These are phyloP conservation scores for Colletotrichum tofieldiae DNA, from an alignment of 2,329 filamentous ascomycete genomes.

Conservation along the genomic window DNA sequence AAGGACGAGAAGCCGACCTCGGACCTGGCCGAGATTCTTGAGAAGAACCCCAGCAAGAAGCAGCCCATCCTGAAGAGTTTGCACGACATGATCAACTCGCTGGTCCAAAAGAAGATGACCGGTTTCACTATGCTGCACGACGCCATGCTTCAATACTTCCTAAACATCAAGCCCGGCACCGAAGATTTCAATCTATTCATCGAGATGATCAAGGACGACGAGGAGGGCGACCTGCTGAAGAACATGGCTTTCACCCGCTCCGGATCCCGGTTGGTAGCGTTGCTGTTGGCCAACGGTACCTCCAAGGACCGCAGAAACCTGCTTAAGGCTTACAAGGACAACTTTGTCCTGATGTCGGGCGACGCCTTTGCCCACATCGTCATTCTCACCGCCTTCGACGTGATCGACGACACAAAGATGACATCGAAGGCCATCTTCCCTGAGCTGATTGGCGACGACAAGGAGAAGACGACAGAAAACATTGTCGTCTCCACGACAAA, in stretches of 20 bases:
- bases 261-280: constrained; percentile 84
- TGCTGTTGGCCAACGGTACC: constrained; percentile 85
- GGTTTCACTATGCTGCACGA: constrained; percentile 99
- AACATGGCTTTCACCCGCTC: constrained; percentile 97
- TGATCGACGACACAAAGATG: constrained; percentile 94
- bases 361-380: constrained; percentile 86
- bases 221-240: constrained; percentile 90
- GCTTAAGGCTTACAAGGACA: constrained; percentile 91
- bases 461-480: constrained; percentile 74
- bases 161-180: constrained; percentile 82
- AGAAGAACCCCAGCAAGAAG: constrained; percentile 86
- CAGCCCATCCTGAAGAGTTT: constrained; percentile 89
- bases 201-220: constrained; percentile 92
- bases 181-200: constrained; percentile 90
- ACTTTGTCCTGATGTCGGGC: constrained; percentile 85
- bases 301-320: constrained; percentile 96
- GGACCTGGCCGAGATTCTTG: constrained; percentile 83
- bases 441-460: constrained; percentile 84
- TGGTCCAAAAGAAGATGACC: constrained; percentile 96
- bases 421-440: constrained; percentile 88
- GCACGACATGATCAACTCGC: constrained; percentile 88
- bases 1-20: constrained; percentile 70
- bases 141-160: constrained; percentile 97
- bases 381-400: constrained; percentile 88
- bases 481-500: constrained; percentile 77